Base-by-base conservation (phyloP, 2,329 filamentous ascomycete genomes). In the Lasiodiplodia sp. region DNA sequence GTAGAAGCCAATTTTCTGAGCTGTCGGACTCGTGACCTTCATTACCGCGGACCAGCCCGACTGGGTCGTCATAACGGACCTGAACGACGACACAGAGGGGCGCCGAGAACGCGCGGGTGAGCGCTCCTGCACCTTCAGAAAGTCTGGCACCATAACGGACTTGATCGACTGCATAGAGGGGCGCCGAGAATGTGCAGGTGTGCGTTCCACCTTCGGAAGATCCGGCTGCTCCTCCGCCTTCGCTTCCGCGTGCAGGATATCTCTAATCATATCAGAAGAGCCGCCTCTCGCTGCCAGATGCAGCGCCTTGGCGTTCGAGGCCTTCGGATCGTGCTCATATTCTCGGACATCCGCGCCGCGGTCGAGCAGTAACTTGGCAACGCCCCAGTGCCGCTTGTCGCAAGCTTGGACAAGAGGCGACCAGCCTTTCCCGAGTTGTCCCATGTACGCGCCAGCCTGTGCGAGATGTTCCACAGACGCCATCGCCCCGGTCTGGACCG, bases 211-310 rank as follows among this genome's bases (percentile, higher is more conserved):
- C 44, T n/a, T 47, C 40, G 6, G 16, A 7, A 7, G 6, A n/a
- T 34, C 23, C 7, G 8, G 16, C 4, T 51, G 28, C 38, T 52
- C 60, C n/a, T 52, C 47, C 2, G 28, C 11, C 58, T 34, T 52
- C 5, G 40, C 58, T 34, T 52, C 60, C 18, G 3, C 28, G 11
- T 18, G 28, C n/a, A 52, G 11, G 12, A 52, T 52, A 0, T 23
- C 28, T 6, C 60, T 8, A 0, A 64, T 25, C 4, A 12, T 52
- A 0, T 34, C 47, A 2, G n/a, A 8, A 6, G 28, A 37, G n/a
- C 60, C 60, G 5, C 60, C 60, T 31, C 31, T 52, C n/a, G 60
- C 60, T 10, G 60, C 60, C 60, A 64, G 12, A 38, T 64, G 60
- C 44, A 64, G 31, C n/a, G 60, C 60, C 60, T 38, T 47, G 28